Conservation (phyloP, 805 yeast genomes). For the Schizosaccharomyces lindneri region DNA sequence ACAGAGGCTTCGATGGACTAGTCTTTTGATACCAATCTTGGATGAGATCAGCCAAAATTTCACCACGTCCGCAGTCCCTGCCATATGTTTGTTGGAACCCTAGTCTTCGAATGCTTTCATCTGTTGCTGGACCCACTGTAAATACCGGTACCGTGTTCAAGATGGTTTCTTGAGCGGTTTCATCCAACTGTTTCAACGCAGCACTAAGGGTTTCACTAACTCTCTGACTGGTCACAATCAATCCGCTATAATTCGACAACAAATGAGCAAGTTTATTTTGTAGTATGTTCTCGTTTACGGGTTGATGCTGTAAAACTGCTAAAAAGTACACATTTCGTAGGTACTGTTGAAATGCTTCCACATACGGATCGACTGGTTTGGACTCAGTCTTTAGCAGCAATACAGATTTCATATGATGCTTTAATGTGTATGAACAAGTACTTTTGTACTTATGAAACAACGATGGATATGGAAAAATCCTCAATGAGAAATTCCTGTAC, state of each 20-base stretch:
- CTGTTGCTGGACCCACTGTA: neutral
- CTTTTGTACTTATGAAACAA: neutral
- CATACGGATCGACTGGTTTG: neutral
- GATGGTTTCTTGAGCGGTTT: neutral
- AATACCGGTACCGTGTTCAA: neutral
- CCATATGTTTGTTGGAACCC: neutral
- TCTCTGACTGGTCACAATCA: neutral
- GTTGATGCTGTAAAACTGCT: neutral
- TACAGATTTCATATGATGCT: neutral
- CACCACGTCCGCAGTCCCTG: neutral
- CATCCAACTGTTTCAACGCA: neutral
- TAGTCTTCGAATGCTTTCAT: neutral
- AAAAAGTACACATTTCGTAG: neutral
- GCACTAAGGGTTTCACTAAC: neutral
- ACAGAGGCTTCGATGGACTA: neutral
- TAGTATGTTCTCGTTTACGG: neutral
- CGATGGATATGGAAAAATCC: neutral
- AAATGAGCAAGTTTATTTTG: neutral
- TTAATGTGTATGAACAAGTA: neutral
- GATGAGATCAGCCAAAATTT: neutral
- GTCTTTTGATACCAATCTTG: neutral
- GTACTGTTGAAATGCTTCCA: neutral
- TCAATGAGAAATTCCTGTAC: too few relatives aligned
- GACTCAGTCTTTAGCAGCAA: neutral
- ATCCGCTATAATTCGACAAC: neutral